Evolutionary conservation across 164 flowering plant species (phyloP).

Genomic region (Kalanchoe fedtschenkoi): DNA sequence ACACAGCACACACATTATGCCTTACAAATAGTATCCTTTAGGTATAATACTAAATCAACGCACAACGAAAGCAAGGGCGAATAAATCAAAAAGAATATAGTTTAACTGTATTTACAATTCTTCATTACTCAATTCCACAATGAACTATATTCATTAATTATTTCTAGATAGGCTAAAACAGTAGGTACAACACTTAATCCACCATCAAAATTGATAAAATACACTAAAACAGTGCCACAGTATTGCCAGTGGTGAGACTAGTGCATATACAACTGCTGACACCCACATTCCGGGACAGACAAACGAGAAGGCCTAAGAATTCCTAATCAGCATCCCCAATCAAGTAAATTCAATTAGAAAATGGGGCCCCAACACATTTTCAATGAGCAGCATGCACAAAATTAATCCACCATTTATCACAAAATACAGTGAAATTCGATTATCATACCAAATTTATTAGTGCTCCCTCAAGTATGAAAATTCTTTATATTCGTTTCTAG

Average conservation of each 20-base stretch:
- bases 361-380: no score
- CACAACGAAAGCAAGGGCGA: neutral
- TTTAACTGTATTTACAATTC: neutral
- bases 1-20: conserved; percentile 3
- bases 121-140: neutral
- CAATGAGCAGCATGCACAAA: no score
- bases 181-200: neutral
- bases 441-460: no score
- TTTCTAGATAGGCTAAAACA: neutral
- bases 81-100: neutral
- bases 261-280: no score
- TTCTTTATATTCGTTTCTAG: no score
- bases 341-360: no score
- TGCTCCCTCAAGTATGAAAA: no score
- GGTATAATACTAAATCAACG: neutral
- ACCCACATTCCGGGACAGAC: no score
- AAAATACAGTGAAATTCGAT: no score
- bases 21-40: neutral
- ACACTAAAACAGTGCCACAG: neutral
- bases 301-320: no score
- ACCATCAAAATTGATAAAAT: neutral
- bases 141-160: neutral
- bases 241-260: neutral
- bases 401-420: no score
- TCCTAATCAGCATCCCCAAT: no score